These are phyloP conservation scores for Monosporascus cannonballus DNA, from an alignment of 2,329 filamentous ascomycete genomes.

Conservation along the genomic window DNA sequence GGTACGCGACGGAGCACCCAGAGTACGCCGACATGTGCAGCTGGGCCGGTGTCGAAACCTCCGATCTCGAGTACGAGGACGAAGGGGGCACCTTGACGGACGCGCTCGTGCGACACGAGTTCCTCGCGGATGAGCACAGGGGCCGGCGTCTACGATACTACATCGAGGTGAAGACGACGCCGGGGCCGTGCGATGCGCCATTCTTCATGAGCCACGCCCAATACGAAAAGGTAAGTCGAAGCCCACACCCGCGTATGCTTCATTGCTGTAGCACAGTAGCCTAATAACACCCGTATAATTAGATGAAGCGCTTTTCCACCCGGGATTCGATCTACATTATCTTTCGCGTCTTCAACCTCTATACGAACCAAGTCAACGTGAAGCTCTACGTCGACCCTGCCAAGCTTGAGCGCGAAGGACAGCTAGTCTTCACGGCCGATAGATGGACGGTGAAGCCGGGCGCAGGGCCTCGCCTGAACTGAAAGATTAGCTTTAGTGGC, in stretches of 20 bases:
- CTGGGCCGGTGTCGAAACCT: constrained; percentile 37
- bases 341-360: constrained; percentile 14
- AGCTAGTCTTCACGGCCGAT: constrained; percentile 6
- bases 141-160: constrained; percentile 31
- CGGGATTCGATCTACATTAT: constrained; percentile 11
- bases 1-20: constrained; percentile 30
- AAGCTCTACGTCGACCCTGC: constrained; percentile 13
- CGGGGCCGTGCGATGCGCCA: constrained; percentile 26
- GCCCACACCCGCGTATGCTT: background rate
- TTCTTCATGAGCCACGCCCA: constrained; percentile 44
- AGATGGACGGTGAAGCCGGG: constrained; percentile 7
- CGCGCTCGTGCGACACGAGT: constrained; percentile 27
- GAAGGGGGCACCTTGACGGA: constrained; percentile 24
- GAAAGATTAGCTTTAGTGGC: no score
- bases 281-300: background rate
- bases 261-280: background rate
- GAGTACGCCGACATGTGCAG: constrained; percentile 32
- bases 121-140: constrained; percentile 24
- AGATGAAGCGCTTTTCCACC: background rate
- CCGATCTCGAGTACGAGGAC: constrained; percentile 42
- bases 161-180: constrained; percentile 47
- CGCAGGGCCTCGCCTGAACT: no score
- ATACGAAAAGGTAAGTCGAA: constrained; percentile 31
- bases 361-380: constrained; percentile 6
- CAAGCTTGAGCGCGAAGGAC: constrained; percentile 1